Conservation (phyloP, 495 filamentous ascomycete species). For the Mytilinidion resinicola region DNA sequence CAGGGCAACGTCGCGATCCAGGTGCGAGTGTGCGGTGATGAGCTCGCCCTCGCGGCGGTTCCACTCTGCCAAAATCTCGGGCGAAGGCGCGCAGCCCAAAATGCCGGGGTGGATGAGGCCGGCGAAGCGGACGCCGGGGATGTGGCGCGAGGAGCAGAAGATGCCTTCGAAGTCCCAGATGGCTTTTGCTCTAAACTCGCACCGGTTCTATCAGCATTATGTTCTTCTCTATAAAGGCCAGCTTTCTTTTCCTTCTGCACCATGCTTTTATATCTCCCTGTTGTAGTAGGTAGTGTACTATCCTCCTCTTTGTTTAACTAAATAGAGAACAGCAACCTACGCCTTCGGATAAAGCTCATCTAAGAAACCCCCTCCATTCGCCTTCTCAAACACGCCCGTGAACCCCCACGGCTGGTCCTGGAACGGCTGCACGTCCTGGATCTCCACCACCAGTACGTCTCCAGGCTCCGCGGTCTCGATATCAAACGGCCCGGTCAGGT, state of each 20-base stretch:
- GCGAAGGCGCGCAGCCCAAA: conserved; percentile 79
- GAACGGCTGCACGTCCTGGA: conserved; percentile 92
- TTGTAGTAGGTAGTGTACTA: too few relatives aligned
- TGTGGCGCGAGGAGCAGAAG: conserved; percentile 83
- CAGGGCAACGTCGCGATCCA: conserved; percentile 70
- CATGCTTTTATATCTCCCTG: too few relatives aligned
- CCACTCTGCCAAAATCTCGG: conserved; percentile 64
- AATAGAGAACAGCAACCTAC: conserved; percentile 1
- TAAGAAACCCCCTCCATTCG: conserved; percentile 87
- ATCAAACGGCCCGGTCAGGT: conserved; percentile 87
- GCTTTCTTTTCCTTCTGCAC: too few relatives aligned
- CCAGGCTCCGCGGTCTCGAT: conserved; percentile 81
- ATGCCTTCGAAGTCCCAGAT: conserved; percentile 99
- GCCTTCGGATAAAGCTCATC: conserved; percentile 79
- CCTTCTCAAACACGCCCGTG: conserved; percentile 72
- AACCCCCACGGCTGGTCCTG: conserved; percentile 89
- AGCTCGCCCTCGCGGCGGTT: conserved; percentile 75
- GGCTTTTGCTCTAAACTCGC: conserved; percentile 74
- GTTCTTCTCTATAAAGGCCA: too few relatives aligned
- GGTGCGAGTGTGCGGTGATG: conserved; percentile 59
- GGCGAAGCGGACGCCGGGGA: conserved; percentile 49
- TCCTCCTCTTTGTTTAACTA: too few relatives aligned
- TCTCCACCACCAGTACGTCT: conserved; percentile 82
- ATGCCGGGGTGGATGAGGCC: conserved; percentile 90
- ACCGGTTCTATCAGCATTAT: background rate